These are phyloP conservation scores for Nitzschia sp. DNA, from an alignment of 108 stramenopile genomes.

Conservation along the genomic window DNA sequence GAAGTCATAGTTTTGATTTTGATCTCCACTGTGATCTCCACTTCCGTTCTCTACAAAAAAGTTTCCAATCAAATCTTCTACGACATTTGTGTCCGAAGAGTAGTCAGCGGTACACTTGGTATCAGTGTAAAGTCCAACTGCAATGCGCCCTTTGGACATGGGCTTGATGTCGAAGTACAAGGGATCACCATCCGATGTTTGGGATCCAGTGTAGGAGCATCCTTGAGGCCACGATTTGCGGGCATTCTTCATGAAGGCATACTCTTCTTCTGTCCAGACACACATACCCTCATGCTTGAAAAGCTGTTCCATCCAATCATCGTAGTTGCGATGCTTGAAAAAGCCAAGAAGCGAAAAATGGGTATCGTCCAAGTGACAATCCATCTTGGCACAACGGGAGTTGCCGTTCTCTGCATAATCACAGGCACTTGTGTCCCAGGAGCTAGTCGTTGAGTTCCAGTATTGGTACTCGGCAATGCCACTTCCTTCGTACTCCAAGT, in stretches of 20 bases:
- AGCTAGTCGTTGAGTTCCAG: slow-evolving; percentile 31
- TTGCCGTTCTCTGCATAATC: slow-evolving; percentile 20
- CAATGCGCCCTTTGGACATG: slow-evolving; percentile 37
- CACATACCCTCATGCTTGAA: slow-evolving; percentile 73
- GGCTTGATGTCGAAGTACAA: slow-evolving; percentile 63
- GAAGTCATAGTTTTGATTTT: slow-evolving; percentile 22
- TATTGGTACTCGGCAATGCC: slow-evolving; percentile 64
- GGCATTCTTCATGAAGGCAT: slow-evolving; percentile 40
- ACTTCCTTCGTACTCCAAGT: slow-evolving; percentile 53
- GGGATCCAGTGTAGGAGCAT: slow-evolving; percentile 27
- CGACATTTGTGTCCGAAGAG: slow-evolving; percentile 7
- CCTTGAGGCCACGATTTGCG: slow-evolving; percentile 43
- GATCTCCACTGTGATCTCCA: slow-evolving; percentile 19
- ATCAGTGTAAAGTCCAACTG: slow-evolving; percentile 55
- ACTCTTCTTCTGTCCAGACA: slow-evolving; percentile 56
- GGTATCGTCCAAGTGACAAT: slow-evolving; percentile 61
- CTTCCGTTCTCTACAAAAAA: slow-evolving; percentile 21
- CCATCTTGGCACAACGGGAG: slow-evolving; percentile 64
- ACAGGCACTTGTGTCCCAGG: slow-evolving; percentile 45
- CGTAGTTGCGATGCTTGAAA: slow-evolving; percentile 57
- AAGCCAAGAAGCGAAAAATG: slow-evolving; percentile 56
- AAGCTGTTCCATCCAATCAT: slow-evolving; percentile 70
- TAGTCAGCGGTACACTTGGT: slow-evolving; percentile 46
- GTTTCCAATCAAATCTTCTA: slow-evolving; percentile 52
- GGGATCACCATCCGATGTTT: slow-evolving; percentile 9